Evolutionary conservation across 768 basidiomycete species (phyloP).

Genomic region (Gloeopeniophorella convolvens): DNA sequence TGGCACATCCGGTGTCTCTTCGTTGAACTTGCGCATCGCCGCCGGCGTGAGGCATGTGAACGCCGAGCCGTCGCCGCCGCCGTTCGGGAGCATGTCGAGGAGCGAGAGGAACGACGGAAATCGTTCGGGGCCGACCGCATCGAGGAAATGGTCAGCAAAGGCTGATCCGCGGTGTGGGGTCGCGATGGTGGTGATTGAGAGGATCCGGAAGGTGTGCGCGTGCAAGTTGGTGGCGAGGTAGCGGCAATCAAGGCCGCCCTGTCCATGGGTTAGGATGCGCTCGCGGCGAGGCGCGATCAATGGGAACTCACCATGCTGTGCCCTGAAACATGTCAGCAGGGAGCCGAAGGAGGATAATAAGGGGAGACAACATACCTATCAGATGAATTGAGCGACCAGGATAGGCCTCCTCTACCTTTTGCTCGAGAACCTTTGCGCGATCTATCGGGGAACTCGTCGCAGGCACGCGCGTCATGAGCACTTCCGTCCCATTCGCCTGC

Average conservation of each 20-base stretch:
- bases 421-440: slow-evolving; percentile 84
- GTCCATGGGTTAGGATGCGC: slow-evolving; percentile 20
- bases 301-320: slow-evolving; percentile 61
- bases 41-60: slow-evolving; percentile 83
- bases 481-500: slow-evolving; percentile 80
- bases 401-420: slow-evolving; percentile 71
- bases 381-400: slow-evolving; percentile 84
- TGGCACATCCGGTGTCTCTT: slow-evolving; percentile 70
- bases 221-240: slow-evolving; percentile 81
- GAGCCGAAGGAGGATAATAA: neutral
- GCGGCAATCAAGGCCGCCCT: slow-evolving; percentile 92
- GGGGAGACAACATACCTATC: slow-evolving; percentile 44
- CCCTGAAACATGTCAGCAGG: slow-evolving; percentile 33
- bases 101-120: slow-evolving; percentile 67
- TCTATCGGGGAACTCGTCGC: slow-evolving; percentile 86
- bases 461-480: slow-evolving; percentile 90
- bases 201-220: slow-evolving; percentile 68
- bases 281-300: neutral
- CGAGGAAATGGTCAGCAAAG: slow-evolving; percentile 88
- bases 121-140: slow-evolving; percentile 56
- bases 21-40: slow-evolving; percentile 86
- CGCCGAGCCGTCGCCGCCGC: slow-evolving; percentile 91
- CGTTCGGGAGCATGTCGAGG: slow-evolving; percentile 81
- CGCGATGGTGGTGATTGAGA: slow-evolving; percentile 89
- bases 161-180: slow-evolving; percentile 92